Evolutionary conservation across 2,329 filamentous ascomycete species (phyloP), one percentile per base, ranked within the genome.

Genomic region (Xylaria arbuscula): DNA sequence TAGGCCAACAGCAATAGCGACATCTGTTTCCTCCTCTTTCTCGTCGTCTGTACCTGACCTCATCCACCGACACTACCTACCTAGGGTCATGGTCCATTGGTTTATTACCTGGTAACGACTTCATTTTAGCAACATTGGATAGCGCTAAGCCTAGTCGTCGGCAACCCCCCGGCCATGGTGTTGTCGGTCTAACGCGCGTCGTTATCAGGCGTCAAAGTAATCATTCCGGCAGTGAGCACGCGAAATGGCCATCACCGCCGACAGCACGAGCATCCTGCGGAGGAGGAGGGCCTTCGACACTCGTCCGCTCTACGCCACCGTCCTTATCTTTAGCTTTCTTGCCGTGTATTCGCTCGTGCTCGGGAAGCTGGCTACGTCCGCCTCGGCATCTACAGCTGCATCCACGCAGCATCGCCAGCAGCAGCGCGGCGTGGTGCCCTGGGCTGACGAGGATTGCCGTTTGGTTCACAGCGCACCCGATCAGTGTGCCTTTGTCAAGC

Each of bases 401-500:
- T 28, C 38, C 11, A 36, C 54, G 38, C 54, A 22, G 58, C 64
- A 62, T 63, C 72, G 13, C 70, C 70, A 74, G 69, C 66, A 67
- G 28, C 51, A 47, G 64, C 69, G 40, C 17, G 58, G 59, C 63
- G 70, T 73, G 40, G 68, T 67, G 45, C 58, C 56, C 28, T 73
- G 76, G 56, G 71, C 74, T 53, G 75, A 76, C 56, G 73, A 80
- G 57, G 82, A 94, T 83, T 99, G 96, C 78, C 90, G 90, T 68
- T 83, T 92, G 40, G 93, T 99, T 64, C 93, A 96, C 79, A 81
- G 87, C 56, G 91, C 90, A 61, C 77, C 84, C 68, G 92, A 99
- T 78, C 89, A 98, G 82, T 99, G 96, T 83, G 89, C 90, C 73
- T 98, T 96, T 80, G 89, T 98, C 66, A 89, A 86, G 73, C 84